Evolutionary conservation across 2,329 filamentous ascomycete species (phyloP), one percentile per base, ranked within the genome.

Genomic region (Gliomastix tumulicola): DNA sequence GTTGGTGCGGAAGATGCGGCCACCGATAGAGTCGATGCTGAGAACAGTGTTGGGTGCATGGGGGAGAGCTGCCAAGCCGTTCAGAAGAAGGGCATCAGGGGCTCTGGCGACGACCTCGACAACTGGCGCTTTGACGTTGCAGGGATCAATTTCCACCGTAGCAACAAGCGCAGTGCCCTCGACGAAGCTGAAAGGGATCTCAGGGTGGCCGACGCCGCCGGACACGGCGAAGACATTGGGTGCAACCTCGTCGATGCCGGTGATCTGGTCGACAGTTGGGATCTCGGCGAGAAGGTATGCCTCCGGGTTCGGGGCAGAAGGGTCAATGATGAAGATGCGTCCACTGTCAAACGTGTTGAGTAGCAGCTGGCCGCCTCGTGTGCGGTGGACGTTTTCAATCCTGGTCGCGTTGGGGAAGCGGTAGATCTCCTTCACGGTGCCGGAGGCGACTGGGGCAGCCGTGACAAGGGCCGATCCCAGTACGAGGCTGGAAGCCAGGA

Each of bases 61-160:
- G 1, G 39, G 43, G 4, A 52, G 37, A 3, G 39, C 38, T 5
- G 40, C 35, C 40, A 51, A 41, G 38, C 50, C 49, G 30, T 51
- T 50, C 6, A 49, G 34, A 12, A 28, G 13, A 13, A 13, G 25
- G 12, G 25, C 15, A 15, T 28, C 25, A 15, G 25, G 25, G 12
- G 15, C 25, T 28, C n/a, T n/a, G n/a, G 43, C 44, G 4, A 43
- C 34, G 15, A 27, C 23, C 12, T 27, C 34, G 13, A 40, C 36
- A 10, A 16, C 13, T 11, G 40, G 35, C 15, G 17, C n/a, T 11
- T 30, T 30, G 16, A 27, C 31, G 15, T 21, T 9, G 10, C 11
- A 13, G 10, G 16, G 16, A n/a, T 46, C 37, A 21, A 41, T 41
- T 20, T 46, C 37, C 7, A 49, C 18, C 7, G 35, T 43, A 20